These are phyloP conservation scores for Ramaria rubella DNA, from an alignment of 768 basidiomycete species.

Conservation along the genomic window DNA sequence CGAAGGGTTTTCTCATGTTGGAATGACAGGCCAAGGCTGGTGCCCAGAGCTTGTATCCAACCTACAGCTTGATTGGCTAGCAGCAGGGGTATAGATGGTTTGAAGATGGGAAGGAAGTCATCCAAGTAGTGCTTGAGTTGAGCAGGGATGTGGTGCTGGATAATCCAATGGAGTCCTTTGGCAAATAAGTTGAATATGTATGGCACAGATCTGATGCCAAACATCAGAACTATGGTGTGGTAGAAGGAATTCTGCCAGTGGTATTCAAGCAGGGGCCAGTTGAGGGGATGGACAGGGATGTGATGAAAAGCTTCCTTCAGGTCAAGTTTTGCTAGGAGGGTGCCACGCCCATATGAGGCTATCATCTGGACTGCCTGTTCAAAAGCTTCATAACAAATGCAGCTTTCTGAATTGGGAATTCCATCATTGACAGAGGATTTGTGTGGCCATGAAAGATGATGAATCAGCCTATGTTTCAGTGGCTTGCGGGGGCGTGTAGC, in stretches of 20 bases:
- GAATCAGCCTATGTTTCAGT: constrained; percentile 15
- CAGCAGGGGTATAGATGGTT: background rate
- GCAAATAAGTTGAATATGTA: constrained; percentile 38
- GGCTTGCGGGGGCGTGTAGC: constrained; percentile 14
- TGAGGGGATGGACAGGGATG: no score
- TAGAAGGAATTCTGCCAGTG: no score
- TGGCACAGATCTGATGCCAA: constrained; percentile 27
- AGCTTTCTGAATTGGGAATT: constrained; percentile 24
- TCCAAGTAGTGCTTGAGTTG: constrained; percentile 15
- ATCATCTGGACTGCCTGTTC: background rate
- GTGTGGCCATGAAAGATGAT: constrained; percentile 20
- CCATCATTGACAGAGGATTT: constrained; percentile 17
- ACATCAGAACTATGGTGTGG: no score
- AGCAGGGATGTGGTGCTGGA: constrained; percentile 24
- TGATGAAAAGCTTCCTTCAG: no score
- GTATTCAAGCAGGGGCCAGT: no score
- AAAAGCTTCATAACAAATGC: constrained; percentile 27
- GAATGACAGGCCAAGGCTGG: constrained; percentile 26
- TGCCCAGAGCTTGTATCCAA: constrained; percentile 26
- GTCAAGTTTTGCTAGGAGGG: no score
- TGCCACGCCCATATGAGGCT: constrained; percentile 19
- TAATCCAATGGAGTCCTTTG: constrained; percentile 36
- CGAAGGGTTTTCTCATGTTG: constrained; percentile 22
- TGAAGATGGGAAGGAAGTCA: constrained; percentile 26
- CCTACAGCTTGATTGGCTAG: constrained; percentile 17